These are phyloP conservation scores for Leccinum uliginosum DNA, from an alignment of 768 basidiomycete genomes.

Conservation along the genomic window DNA sequence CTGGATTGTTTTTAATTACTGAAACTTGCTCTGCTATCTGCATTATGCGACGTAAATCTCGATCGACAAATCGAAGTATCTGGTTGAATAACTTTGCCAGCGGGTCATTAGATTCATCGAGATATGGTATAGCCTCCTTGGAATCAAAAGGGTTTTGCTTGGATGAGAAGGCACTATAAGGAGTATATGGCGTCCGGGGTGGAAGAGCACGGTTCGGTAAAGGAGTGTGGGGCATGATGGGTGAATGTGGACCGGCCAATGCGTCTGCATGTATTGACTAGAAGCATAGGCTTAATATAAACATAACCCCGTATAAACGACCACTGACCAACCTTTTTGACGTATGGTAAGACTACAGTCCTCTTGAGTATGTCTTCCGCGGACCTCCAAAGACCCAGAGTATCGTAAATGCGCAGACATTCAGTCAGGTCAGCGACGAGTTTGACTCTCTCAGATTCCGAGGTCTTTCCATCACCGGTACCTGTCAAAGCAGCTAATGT, in stretches of 20 bases:
- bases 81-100: slow-evolving; percentile 78
- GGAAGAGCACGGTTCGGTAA: slow-evolving; percentile 40
- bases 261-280: slow-evolving; percentile 76
- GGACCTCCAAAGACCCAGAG: slow-evolving; percentile 75
- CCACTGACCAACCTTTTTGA: slow-evolving; percentile 66
- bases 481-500: slow-evolving; percentile 51
- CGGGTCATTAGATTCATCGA: slow-evolving; percentile 64
- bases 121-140: slow-evolving; percentile 38
- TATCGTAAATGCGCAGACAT: slow-evolving; percentile 75
- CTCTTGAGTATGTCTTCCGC: slow-evolving; percentile 83
- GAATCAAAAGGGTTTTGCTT: slow-evolving; percentile 38
- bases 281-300: slow-evolving; percentile 1
- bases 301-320: not conserved
- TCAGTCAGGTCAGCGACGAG: slow-evolving; percentile 66
- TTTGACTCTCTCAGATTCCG: slow-evolving; percentile 64
- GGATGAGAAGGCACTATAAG: slow-evolving; percentile 43
- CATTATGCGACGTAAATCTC: slow-evolving; percentile 72
- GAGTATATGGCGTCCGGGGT: slow-evolving; percentile 53
- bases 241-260: slow-evolving; percentile 64
- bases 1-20: slow-evolving; percentile 38
- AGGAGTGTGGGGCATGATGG: slow-evolving; percentile 74
- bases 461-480: slow-evolving; percentile 44
- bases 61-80: slow-evolving; percentile 74
- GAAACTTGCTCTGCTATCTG: slow-evolving; percentile 68
- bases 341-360: slow-evolving; percentile 69